Base-by-base conservation (phyloP, 331 rosid species). In the Quercus phellos region DNA sequence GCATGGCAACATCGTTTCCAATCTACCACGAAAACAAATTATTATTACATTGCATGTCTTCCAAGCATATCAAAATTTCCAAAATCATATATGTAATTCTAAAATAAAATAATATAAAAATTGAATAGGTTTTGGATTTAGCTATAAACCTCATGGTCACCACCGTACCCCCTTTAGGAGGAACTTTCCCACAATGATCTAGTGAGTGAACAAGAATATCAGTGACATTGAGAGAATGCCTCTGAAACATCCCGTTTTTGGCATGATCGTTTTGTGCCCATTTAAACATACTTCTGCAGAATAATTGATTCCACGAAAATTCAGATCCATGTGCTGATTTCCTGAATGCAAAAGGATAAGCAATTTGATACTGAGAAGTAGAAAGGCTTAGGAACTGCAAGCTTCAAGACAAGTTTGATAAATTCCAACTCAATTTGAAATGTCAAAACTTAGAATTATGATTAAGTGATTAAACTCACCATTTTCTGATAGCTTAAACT, bases 171-270 rank as follows among this genome's bases (percentile, higher is more conserved):
- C 97, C 97, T 66, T 86, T 1, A 1, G 88, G 81, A 32, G 97
- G 97, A 74, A 94, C 89, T 43, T 75, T 87, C 46, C 98, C 98
- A 0, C 97, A 97, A 86, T 94, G 93, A 86, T 94, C 97, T 1
- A 96, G 98, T 73, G 97, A 97, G 80, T 90, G 90, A 75, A 94
- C 97, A 80, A 92, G 91, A 87, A 94, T 81, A 79, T 88, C 93
- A 30, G 97, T 87, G 87, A 94, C 89, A 86, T 89, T 91, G 51
- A 90, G 84, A 78, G 89, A 83, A 75, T 94, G 98, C 83, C 96
- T 92, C 43, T 91, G 83, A 86, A 94, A 94, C 97, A 92, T 94
- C 77, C 97, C 93, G 70, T 86, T 38, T 8, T 92, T 3, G 98
- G 93, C 6, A 92, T 79, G 72, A 43, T 63, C 53, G 68, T 88